phyloP scores from a whole-genome alignment of 129 eudicot genomes.

The Centaurea solstitialis region DNA sequence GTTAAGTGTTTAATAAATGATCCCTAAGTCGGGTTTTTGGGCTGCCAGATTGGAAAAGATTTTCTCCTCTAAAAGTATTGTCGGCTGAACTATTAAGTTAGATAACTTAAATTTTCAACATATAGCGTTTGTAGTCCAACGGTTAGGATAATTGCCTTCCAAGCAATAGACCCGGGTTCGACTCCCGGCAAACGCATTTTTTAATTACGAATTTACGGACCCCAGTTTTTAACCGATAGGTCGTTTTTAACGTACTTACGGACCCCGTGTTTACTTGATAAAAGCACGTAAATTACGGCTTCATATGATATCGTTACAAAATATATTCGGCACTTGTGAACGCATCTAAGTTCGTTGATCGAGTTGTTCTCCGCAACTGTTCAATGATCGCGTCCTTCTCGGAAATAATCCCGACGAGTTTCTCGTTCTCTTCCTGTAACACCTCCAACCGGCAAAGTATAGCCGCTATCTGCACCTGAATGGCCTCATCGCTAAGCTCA shows the following conservation, averaged over 20 bases:
- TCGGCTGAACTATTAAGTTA: too few species aligned
- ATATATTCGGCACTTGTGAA: background rate
- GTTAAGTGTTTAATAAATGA: too few species aligned
- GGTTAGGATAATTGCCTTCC: conserved; percentile 99
- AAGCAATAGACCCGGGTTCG: conserved; percentile 99
- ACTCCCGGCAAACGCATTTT: conserved; percentile 88
- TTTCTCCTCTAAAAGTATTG: too few species aligned
- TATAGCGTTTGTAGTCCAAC: conserved; percentile 86
- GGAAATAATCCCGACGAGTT: conserved; percentile 28
- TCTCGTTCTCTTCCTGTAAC: conserved; percentile 53
- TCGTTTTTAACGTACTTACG: background rate
- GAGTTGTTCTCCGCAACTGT: conserved; percentile 39
- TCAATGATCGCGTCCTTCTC: conserved; percentile 46
- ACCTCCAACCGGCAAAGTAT: conserved; percentile 40
- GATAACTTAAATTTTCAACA: too few species aligned
- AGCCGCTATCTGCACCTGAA: conserved; percentile 51
- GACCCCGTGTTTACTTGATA: background rate
- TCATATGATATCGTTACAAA: background rate
- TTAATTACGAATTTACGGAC: too few species aligned
- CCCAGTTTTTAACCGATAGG: too few species aligned
- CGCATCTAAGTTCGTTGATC: conserved; percentile 1
- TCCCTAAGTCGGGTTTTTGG: too few species aligned
- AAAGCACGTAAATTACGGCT: background rate
- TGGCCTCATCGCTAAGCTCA: conserved; percentile 66
- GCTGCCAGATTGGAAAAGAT: too few species aligned